Percentiles rank a stretch among this genome's conserved stretches.
Evolutionary conservation across 2,329 filamentous ascomycete genomes (phyloP).

Genomic region (Aspergillus hortae): DNA sequence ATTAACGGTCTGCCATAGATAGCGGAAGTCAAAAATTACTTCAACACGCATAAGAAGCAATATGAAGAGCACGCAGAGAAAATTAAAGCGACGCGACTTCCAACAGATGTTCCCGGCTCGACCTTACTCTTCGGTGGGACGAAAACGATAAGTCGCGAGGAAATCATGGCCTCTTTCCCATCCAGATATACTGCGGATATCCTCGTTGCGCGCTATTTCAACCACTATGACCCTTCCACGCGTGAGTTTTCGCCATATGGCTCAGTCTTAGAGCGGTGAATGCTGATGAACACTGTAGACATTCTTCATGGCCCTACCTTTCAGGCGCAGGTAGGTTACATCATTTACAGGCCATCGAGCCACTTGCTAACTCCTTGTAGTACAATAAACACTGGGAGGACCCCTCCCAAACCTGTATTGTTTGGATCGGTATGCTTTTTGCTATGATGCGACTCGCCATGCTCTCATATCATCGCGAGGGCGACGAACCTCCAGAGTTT

Average conservation of each 20-base stretch:
- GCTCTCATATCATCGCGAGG: conserved; percentile 59
- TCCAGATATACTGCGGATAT: conserved; percentile 78
- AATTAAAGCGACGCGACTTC: conserved; percentile 64
- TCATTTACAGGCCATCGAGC: not conserved
- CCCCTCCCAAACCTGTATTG: conserved; percentile 54
- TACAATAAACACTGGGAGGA: conserved; percentile 62
- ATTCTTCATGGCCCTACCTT: conserved; percentile 84
- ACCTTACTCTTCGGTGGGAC: conserved; percentile 74
- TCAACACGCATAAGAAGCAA: conserved; percentile 80
- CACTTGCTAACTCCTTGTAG: conserved; percentile 27
- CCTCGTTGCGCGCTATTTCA: conserved; percentile 85
- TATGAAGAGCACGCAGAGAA: conserved; percentile 76
- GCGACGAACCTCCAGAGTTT: conserved; percentile 63
- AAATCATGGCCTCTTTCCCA: conserved; percentile 76
- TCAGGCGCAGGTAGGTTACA: conserved; percentile 59
- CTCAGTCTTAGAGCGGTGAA: not conserved
- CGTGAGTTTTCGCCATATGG: conserved; percentile 41
- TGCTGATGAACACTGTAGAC: conserved; percentile 36
- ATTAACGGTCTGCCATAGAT: conserved; percentile 52
- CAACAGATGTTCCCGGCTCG: conserved; percentile 58
- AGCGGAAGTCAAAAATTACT: conserved; percentile 90
- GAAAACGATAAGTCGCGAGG: conserved; percentile 66
- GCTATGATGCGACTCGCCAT: conserved; percentile 63
- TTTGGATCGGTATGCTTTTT: conserved; percentile 62
- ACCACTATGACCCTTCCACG: conserved; percentile 66